Evolutionary conservation across 352 stramenopile genomes (phyloP).

Genomic region (Plasmopara muralis): DNA sequence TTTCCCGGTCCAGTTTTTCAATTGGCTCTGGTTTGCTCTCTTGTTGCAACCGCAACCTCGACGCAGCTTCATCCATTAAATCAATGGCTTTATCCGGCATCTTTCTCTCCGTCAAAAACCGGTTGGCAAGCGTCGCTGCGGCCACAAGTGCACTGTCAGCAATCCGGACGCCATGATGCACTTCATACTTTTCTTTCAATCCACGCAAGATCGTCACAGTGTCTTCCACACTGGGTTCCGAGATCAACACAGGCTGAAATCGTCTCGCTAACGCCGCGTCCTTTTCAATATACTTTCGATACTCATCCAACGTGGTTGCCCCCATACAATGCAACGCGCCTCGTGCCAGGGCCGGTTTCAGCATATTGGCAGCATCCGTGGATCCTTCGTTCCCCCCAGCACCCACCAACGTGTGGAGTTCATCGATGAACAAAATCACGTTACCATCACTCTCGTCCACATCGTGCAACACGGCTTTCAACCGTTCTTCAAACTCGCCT

Average conservation of each 20-base stretch:
- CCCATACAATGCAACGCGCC: conserved; percentile 90
- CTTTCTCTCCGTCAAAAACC: conserved; percentile 89
- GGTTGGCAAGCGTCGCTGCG: conserved; percentile 90
- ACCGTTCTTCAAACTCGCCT: conserved; percentile 95
- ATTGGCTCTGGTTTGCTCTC: conserved; percentile 81
- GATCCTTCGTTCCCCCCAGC: conserved; percentile 84
- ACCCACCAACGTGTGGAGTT: conserved; percentile 91
- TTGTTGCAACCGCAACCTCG: conserved; percentile 69
- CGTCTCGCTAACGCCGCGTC: conserved; percentile 94
- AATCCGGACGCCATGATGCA: conserved; percentile 95
- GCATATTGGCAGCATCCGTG: conserved; percentile 90
- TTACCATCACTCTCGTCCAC: conserved; percentile 92
- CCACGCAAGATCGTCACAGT: conserved; percentile 95
- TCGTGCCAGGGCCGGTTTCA: conserved; percentile 93
- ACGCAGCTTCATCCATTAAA: conserved; percentile 92
- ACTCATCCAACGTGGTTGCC: conserved; percentile 93
- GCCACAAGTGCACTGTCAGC: conserved; percentile 91
- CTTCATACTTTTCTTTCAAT: conserved; percentile 95
- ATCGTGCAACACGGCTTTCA: conserved; percentile 95
- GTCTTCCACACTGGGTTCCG: conserved; percentile 92
- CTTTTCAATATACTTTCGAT: conserved; percentile 95
- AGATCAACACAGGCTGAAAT: conserved; percentile 96
- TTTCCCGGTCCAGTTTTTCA: conserved; percentile 72
- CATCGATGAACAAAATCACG: conserved; percentile 96
- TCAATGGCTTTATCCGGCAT: conserved; percentile 97